Evolutionary conservation across 2,329 filamentous ascomycete genomes (phyloP).

Genomic region (Rhynchosporium graminicola): DNA sequence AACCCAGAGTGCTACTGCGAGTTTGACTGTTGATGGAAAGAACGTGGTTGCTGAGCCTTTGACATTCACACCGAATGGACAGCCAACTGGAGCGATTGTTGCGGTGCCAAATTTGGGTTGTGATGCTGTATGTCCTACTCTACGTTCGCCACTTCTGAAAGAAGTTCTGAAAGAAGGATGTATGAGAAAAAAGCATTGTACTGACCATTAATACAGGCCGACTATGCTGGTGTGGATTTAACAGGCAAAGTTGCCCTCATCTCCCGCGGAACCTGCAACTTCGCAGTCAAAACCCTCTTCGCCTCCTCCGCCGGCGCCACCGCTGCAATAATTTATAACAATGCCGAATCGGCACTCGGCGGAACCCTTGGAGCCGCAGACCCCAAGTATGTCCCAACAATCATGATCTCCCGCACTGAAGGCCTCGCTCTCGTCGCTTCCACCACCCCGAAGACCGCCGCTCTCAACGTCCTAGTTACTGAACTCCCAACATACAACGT

Average conservation of each 20-base stretch:
- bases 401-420: constrained; percentile 48
- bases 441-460: neutral
- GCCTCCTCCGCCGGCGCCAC: constrained; percentile 68
- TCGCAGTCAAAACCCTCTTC: constrained; percentile 58
- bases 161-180: too few species aligned
- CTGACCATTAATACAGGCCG: constrained; percentile 35
- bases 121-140: constrained; percentile 33
- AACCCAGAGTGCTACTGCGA: constrained; percentile 20
- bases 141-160: too few species aligned
- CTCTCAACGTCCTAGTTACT: constrained; percentile 3
- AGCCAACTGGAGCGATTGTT: constrained; percentile 20
- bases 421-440: constrained; percentile 24
- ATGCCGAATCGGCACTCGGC: constrained; percentile 52
- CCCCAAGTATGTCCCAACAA: constrained; percentile 47
- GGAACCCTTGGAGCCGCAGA: constrained; percentile 65
- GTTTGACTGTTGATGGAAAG: constrained; percentile 21
- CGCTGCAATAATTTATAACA: constrained; percentile 74
- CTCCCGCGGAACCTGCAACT: constrained; percentile 67
- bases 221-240: constrained; percentile 57
- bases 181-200: too few species aligned
- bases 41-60: constrained; percentile 19
- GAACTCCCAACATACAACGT: constrained; percentile 48
- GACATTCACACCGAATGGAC: constrained; percentile 24
- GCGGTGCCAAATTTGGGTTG: constrained; percentile 30
- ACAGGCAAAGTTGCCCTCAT: constrained; percentile 68